Percentiles rank a stretch among this genome's conserved stretches.
Conservation (phyloP, 495 filamentous ascomycete species). For the Xylaria curta region DNA sequence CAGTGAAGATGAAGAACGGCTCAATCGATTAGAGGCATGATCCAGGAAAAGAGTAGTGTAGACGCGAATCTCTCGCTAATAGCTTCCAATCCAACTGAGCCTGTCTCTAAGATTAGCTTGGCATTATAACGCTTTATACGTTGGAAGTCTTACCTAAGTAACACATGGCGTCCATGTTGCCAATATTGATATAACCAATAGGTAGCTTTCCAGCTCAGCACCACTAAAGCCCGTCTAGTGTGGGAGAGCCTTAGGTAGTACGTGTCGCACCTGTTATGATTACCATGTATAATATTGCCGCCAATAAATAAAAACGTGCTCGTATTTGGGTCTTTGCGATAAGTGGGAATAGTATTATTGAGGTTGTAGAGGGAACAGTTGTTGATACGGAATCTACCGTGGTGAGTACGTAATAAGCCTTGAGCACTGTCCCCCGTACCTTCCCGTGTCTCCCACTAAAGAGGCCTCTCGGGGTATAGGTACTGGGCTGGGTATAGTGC, state of each 20-base stretch:
- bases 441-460: not conserved
- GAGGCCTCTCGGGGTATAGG: not conserved
- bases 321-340: not conserved
- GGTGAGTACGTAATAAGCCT: not conserved
- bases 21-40: not conserved
- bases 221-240: not conserved
- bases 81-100: slow-evolving; percentile 3
- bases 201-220: not conserved
- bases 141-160: not conserved
- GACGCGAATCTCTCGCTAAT: slow-evolving; percentile 9
- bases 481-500: not conserved
- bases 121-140: not conserved
- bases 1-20: not conserved
- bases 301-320: not conserved
- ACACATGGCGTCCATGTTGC: not conserved
- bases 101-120: slow-evolving; percentile 12
- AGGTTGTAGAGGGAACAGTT: not conserved
- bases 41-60: slow-evolving; percentile 1
- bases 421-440: not conserved
- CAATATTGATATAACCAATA: not conserved
- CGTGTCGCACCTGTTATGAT: not conserved
- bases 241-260: not conserved
- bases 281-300: not conserved
- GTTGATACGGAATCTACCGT: not conserved
- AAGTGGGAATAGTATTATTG: not conserved